Evolutionary conservation across 2,329 filamentous ascomycete species (phyloP).

Genomic region (Nothopassalora personata): DNA sequence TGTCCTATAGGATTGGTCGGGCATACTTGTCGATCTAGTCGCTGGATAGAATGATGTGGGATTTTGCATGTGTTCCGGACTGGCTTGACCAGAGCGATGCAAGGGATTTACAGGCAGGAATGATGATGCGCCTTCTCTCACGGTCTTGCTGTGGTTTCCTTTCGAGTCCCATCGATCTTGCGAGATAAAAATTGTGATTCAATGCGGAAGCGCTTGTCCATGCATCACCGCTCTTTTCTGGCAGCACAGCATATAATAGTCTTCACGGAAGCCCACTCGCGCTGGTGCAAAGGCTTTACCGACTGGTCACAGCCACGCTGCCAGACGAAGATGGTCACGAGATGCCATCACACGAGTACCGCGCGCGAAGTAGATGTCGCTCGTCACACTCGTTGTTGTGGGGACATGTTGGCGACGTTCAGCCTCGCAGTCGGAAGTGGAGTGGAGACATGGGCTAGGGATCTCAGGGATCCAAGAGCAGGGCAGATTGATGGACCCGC

Average conservation of each 20-base stretch:
- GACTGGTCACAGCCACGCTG: no score
- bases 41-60: background rate
- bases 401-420: background rate
- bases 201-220: background rate
- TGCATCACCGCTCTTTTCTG: no score
- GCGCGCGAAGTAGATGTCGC: no score
- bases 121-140: background rate
- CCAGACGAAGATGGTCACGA: no score
- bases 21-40: conserved; percentile 4
- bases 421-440: conserved; percentile 1
- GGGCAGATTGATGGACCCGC: background rate
- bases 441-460: background rate
- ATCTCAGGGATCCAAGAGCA: conserved; percentile 3
- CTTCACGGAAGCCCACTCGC: no score
- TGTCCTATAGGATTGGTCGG: background rate
- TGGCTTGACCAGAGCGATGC: background rate
- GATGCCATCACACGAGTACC: no score
- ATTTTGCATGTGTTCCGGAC: background rate
- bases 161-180: background rate
- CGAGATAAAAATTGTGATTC: background rate
- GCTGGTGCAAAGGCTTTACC: no score
- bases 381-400: no score
- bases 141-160: background rate
- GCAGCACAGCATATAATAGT: no score
- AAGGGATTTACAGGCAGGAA: background rate